Evolutionary conservation across 164 flowering plant species (phyloP).

Genomic region (Akebia trifoliata): DNA sequence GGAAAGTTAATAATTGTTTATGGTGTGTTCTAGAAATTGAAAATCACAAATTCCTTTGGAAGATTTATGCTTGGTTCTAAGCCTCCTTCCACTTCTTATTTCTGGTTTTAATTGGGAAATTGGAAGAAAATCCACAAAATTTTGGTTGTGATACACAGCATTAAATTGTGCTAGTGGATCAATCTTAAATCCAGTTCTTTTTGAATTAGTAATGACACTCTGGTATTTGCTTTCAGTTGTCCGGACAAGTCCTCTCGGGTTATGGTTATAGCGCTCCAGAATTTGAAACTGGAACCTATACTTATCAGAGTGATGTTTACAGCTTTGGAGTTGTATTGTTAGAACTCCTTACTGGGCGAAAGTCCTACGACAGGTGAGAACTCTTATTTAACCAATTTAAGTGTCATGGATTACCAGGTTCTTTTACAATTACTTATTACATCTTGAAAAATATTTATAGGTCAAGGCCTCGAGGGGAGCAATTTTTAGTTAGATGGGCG

Average conservation of each 20-base stretch:
- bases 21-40: too few species aligned
- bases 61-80: too few species aligned
- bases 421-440: not conserved
- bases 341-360: slow-evolving; percentile 89
- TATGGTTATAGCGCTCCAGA: slow-evolving; percentile 92
- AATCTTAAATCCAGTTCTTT: not conserved
- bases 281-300: slow-evolving; percentile 74
- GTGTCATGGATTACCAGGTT: not conserved
- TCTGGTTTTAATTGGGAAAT: not conserved
- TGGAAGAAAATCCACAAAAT: not conserved
- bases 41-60: too few species aligned
- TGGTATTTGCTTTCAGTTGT: slow-evolving; percentile 44
- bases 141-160: not conserved
- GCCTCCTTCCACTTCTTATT: too few species aligned
- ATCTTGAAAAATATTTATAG: slow-evolving; percentile 24
- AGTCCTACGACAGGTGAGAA: slow-evolving; percentile 68
- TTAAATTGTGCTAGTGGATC: not conserved
- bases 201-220: not conserved
- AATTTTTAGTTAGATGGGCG: slow-evolving; percentile 89
- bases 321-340: slow-evolving; percentile 97
- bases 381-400: not conserved
- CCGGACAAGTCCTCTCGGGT: slow-evolving; percentile 61
- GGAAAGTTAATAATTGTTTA: too few species aligned
- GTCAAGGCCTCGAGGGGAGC: slow-evolving; percentile 64
- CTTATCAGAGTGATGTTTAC: slow-evolving; percentile 79